Base-by-base conservation (phyloP, 805 yeast species). In the Starmerella bombi region DNA sequence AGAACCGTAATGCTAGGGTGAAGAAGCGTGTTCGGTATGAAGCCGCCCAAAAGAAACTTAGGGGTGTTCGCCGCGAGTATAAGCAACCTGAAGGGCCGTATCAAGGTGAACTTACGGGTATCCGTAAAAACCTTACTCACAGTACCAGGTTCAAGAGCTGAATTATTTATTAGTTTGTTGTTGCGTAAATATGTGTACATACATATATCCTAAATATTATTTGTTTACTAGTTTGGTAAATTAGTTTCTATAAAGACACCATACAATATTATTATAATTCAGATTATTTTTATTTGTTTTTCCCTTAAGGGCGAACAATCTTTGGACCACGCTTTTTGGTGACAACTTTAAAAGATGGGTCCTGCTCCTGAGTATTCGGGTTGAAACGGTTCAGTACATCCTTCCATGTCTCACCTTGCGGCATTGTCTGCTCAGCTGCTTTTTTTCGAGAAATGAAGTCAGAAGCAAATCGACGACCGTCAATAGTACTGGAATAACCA, bases 21-120 rank as follows among this genome's bases (percentile, higher is more conserved):
- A 91, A 91, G 72, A 91, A 88, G 93, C 80, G 98, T 71, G 82
- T 77, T 76, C 83, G 83, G 74, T 91, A 81, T 67, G 97, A 84
- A 49, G 71, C 74, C 59, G 98, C 98, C 22, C 77, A 84, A 67
- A 88, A 84, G 83, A 84, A 84, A 61, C 78, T 91, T 62, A 77
- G 77, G 57, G 80, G 94, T 40, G 80, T 82, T 49, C 79, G 94
- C 61, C 83, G 82, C 40, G 95, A 85, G n/a, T 85, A 79, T 68
- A 71, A 77, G 52, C 67, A 68, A 16, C 82, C 74, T 38, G 67
- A 73, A 46, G 80, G 84, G 49, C 77, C 94, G 2, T 91, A 91
- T 60, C 78, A 71, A 48, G 98, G 98, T 63, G 98, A 91, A 61
- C 71, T 75, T 66, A 85, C 96, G 16, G 98, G 98, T 82, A 91